Percentiles rank a stretch among this genome's conserved stretches.
Evolutionary conservation across 768 basidiomycete genomes (phyloP).

Genomic region (Lactifluus subvellereus): DNA sequence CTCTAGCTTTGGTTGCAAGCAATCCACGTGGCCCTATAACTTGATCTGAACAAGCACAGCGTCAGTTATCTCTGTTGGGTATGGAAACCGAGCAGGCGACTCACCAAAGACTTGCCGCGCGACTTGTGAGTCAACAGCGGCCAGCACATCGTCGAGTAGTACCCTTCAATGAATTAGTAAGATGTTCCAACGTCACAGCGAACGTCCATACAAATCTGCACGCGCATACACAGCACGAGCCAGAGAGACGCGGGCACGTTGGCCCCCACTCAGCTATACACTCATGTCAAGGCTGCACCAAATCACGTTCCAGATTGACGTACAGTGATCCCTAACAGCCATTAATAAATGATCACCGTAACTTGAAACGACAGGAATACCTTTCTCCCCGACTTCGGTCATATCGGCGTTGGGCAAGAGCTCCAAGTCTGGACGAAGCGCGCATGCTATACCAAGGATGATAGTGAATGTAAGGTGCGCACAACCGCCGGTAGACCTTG

Average conservation of each 20-base stretch:
- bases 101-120: constrained; percentile 79
- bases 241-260: constrained; percentile 75
- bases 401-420: constrained; percentile 77
- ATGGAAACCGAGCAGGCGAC: background rate
- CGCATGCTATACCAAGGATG: constrained; percentile 54
- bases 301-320: constrained; percentile 22
- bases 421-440: constrained; percentile 72
- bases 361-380: constrained; percentile 31
- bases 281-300: background rate
- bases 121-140: constrained; percentile 82
- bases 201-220: constrained; percentile 65
- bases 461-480: background rate
- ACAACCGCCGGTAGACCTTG: background rate
- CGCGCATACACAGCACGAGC: constrained; percentile 89
- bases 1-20: constrained; percentile 74
- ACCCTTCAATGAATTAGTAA: constrained; percentile 37
- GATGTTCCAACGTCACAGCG: background rate
- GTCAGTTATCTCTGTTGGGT: background rate
- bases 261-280: constrained; percentile 68
- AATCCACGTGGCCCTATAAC: constrained; percentile 84
- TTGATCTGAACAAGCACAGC: constrained; percentile 46
- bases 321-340: constrained; percentile 50
- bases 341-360: constrained; percentile 6
- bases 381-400: constrained; percentile 84
- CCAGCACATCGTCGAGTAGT: constrained; percentile 86